Percentiles rank a stretch among this genome's conserved stretches.
These are phyloP conservation scores for Eucalyptus polybractea DNA, from an alignment of 345 rosid species.

Conservation along the genomic window DNA sequence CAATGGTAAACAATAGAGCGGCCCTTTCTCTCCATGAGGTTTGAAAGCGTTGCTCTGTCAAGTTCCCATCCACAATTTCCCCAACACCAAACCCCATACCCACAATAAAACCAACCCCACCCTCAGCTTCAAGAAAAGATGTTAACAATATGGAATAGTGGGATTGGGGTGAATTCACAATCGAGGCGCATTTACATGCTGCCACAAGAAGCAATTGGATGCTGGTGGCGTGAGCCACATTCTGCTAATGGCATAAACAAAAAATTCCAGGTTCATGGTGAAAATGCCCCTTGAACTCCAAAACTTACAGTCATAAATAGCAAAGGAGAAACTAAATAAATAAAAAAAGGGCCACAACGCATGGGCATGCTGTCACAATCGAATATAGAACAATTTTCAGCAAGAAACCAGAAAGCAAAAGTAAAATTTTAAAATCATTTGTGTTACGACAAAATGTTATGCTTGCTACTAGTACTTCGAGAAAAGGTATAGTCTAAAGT, in stretches of 20 bases:
- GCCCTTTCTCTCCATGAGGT: not conserved
- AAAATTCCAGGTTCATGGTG: not conserved
- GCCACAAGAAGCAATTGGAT: not conserved
- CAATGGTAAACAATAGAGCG: not conserved
- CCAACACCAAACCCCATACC: not conserved
- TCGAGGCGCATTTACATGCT: not conserved
- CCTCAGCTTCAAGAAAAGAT: not conserved
- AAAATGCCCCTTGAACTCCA: not conserved
- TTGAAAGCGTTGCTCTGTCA: not conserved
- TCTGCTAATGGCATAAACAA: not conserved
- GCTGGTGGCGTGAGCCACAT: not conserved
- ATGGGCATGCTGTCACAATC: not conserved
- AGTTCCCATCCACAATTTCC: not conserved
- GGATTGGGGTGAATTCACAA: not conserved
- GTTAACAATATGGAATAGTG: not conserved
- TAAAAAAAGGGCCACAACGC: not conserved
- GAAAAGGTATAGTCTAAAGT: not conserved
- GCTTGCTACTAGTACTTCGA: not conserved
- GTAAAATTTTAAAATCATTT: not conserved
- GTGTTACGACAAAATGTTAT: not conserved
- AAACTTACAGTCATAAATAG: too few species aligned
- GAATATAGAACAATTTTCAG: not conserved
- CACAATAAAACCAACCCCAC: not conserved
- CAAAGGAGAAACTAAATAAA: too few species aligned
- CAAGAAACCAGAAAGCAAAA: not conserved